A percentile compares a stretch with the other conserved stretches of the same genome.
phyloP scores from a whole-genome alignment of 176 grass and related monocot species.

The Ampelocalamus luodianensis region DNA sequence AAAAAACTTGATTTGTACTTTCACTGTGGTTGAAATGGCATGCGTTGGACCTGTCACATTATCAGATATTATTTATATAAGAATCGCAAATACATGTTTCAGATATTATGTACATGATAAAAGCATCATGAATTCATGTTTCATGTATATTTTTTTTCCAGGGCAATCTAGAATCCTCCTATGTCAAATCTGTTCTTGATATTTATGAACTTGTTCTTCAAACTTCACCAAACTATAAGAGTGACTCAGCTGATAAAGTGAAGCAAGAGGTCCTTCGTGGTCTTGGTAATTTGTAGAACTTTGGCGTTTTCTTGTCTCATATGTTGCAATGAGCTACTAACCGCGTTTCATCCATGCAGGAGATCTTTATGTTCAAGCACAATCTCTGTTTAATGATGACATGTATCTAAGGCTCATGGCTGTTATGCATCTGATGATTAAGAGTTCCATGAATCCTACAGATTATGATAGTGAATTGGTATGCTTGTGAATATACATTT shows the following conservation, averaged over 20 bases:
- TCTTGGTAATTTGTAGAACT: conserved; percentile 75
- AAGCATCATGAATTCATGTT: conserved; percentile 31
- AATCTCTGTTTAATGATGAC: conserved; percentile 73
- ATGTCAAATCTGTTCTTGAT: conserved; percentile 92
- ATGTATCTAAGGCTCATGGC: conserved; percentile 94
- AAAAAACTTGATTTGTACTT: conserved; percentile 15
- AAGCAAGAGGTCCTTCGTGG: conserved; percentile 97
- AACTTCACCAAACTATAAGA: conserved; percentile 88
- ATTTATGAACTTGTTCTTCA: conserved; percentile 96
- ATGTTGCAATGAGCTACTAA: conserved; percentile 43
- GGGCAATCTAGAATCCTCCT: conserved; percentile 85
- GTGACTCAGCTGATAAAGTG: conserved; percentile 78
- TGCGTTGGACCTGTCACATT: conserved; percentile 20
- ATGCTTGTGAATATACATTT: conserved; percentile 38
- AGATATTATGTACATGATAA: background rate
- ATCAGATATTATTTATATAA: conserved; percentile 19
- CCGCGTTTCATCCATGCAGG: conserved; percentile 60
- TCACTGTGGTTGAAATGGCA: conserved; percentile 27
- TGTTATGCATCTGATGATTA: conserved; percentile 78
- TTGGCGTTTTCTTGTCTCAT: conserved; percentile 13
- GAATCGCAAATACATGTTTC: conserved; percentile 21
- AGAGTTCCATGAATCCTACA: conserved; percentile 69
- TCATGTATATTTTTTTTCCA: conserved; percentile 46
- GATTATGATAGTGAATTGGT: conserved; percentile 89
- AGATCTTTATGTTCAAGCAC: conserved; percentile 90